A percentile compares a stretch with the other conserved stretches of the same genome.
Evolutionary conservation across 2,329 filamentous ascomycete genomes (phyloP).

Genomic region (Phaeosphaeria sp.): DNA sequence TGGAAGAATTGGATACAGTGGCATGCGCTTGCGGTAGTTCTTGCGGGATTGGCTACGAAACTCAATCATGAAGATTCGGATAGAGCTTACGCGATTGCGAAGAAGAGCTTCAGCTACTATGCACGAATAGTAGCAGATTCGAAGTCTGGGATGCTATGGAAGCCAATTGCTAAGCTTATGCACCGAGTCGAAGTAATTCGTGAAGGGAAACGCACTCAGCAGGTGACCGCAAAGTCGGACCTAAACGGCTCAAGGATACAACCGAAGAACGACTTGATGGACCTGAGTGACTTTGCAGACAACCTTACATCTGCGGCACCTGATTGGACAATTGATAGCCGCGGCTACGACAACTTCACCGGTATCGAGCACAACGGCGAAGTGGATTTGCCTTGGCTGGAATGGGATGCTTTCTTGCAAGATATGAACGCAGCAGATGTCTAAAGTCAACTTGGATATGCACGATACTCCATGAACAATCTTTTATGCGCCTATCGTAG

Average conservation of each 20-base stretch:
- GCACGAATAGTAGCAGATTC: conserved; percentile 13
- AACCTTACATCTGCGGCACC: not conserved
- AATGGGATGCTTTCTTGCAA: conserved; percentile 9
- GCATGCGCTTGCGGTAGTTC: conserved; percentile 20
- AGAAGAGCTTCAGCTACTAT: conserved; percentile 8
- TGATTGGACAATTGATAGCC: not conserved
- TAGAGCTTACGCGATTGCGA: conserved; percentile 6
- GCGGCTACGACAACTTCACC: not conserved
- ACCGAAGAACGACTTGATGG: not conserved
- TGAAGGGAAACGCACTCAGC: not conserved
- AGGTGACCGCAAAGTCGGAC: not conserved
- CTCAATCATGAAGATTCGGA: not conserved
- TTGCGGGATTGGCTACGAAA: conserved; percentile 10
- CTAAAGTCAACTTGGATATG: not conserved
- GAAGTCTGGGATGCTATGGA: conserved; percentile 18
- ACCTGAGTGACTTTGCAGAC: not conserved
- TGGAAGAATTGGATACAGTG: conserved; percentile 24
- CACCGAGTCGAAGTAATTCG: conserved; percentile 6
- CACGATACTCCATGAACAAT: not conserved
- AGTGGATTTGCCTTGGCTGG: not conserved
- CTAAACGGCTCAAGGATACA: not conserved
- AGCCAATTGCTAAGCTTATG: conserved; percentile 20
- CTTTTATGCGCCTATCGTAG: no score
- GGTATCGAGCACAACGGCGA: not conserved
- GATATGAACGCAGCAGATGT: not conserved